Conservation (phyloP, 345 rosid genomes). For the Trapa bicornis region DNA sequence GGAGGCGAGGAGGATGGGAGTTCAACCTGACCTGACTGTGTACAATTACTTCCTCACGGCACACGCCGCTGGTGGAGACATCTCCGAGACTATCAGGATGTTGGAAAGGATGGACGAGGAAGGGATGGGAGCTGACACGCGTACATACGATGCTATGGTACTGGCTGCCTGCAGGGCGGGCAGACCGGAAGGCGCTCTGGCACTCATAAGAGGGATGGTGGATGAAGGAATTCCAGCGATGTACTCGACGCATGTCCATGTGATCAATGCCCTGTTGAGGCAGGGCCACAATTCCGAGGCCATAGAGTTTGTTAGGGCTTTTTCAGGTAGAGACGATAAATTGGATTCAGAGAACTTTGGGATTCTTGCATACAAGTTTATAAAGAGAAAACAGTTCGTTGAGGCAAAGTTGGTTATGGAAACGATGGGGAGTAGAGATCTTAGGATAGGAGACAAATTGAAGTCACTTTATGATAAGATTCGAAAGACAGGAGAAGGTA, state of each 20-base stretch:
- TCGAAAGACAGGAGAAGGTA: neutral
- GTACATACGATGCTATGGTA: conserved; percentile 62
- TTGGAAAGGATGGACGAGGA: conserved; percentile 41
- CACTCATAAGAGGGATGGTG: conserved; percentile 54
- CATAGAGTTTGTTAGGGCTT: conserved; percentile 41
- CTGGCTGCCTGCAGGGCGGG: conserved; percentile 52
- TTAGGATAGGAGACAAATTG: conserved; percentile 29
- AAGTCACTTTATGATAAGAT: conserved; percentile 8
- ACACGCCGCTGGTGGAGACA: conserved; percentile 24
- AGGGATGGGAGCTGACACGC: conserved; percentile 29
- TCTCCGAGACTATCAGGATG: conserved; percentile 29
- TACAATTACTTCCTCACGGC: conserved; percentile 43
- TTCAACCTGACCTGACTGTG: conserved; percentile 37
- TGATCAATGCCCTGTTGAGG: conserved; percentile 30
- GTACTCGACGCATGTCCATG: conserved; percentile 45
- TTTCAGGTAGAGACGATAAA: conserved; percentile 28
- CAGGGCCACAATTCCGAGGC: conserved; percentile 29
- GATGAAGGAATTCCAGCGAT: conserved; percentile 28
- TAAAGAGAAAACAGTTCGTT: conserved; percentile 17
- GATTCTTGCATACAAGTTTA: conserved; percentile 34
- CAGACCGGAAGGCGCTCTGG: conserved; percentile 44
- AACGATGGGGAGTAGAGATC: conserved; percentile 40
- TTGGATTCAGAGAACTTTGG: conserved; percentile 47
- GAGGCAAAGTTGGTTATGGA: conserved; percentile 38
- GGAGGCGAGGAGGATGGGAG: conserved; percentile 21